These are phyloP conservation scores for Populus tremula DNA, from an alignment of 345 rosid genomes.

Conservation along the genomic window DNA sequence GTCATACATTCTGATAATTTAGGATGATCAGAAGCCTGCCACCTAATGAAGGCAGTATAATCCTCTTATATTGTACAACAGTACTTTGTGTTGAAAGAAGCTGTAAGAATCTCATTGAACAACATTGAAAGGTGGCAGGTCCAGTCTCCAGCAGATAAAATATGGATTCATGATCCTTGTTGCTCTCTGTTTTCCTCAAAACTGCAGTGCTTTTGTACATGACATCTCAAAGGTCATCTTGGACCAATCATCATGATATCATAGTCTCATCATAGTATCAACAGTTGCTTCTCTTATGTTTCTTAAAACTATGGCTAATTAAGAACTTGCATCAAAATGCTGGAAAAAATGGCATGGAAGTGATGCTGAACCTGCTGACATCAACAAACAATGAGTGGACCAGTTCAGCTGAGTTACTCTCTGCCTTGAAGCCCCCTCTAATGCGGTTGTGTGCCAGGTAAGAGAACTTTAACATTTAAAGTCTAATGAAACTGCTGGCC, in stretches of 20 bases:
- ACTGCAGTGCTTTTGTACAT: neutral
- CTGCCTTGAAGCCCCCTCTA: conserved; percentile 59
- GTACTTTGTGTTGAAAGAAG: neutral
- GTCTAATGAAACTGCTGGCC: neutral
- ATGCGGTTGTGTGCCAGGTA: conserved; percentile 89
- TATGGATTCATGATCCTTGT: neutral
- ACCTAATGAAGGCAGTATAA: neutral
- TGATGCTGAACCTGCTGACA: conserved; percentile 54
- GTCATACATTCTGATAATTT: neutral
- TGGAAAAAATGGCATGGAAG: conserved; percentile 68
- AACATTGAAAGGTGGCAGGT: neutral
- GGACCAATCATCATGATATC: neutral
- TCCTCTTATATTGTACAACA: neutral
- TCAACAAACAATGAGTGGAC: conserved; percentile 52
- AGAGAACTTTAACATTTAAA: neutral
- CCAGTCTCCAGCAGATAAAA: neutral
- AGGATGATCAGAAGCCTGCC: neutral
- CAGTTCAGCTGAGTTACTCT: conserved; percentile 42
- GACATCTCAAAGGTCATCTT: neutral
- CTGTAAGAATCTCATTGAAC: neutral
- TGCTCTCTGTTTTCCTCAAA: neutral
- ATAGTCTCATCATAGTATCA: neutral
- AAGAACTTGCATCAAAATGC: neutral
- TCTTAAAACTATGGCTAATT: neutral
- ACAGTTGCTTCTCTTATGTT: neutral